A percentile compares a stretch with the other conserved stretches of the same genome.
These are phyloP conservation scores for Fusarium coffeatum DNA, from an alignment of 2,329 filamentous ascomycete genomes.

Conservation along the genomic window DNA sequence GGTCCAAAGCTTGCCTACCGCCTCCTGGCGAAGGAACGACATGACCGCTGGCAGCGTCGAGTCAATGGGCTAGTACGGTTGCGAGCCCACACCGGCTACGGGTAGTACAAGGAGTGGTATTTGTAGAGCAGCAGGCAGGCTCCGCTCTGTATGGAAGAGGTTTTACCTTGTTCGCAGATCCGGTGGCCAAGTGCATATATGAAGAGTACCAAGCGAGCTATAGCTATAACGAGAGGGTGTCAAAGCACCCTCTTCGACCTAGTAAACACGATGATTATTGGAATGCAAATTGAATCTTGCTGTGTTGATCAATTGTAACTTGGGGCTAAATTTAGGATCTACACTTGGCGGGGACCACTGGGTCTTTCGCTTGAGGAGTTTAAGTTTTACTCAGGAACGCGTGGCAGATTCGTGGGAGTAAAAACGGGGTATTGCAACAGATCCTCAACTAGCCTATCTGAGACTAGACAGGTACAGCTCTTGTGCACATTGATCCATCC, in stretches of 20 bases:
- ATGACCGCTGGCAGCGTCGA: constrained; percentile 23
- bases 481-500: neutral
- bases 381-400: constrained; percentile 30
- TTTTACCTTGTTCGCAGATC: constrained; percentile 22
- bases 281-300: constrained; percentile 32
- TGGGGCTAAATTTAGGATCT: constrained; percentile 20
- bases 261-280: constrained; percentile 46
- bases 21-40: constrained; percentile 13
- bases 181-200: constrained; percentile 35
- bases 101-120: constrained; percentile 17
- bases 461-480: constrained; percentile 1
- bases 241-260: constrained; percentile 29
- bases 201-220: constrained; percentile 30
- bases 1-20: constrained; percentile 12
- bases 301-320: neutral
- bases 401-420: constrained; percentile 21
- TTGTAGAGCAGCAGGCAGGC: constrained; percentile 13
- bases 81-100: constrained; percentile 9
- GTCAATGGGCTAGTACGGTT: constrained; percentile 9
- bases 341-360: neutral
- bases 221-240: constrained; percentile 36
- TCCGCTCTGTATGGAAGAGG: constrained; percentile 20
- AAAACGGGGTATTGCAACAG: constrained; percentile 31
- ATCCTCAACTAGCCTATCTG: constrained; percentile 22
- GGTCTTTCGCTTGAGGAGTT: constrained; percentile 4